These are phyloP conservation scores for Colletotrichum sp. DNA, from an alignment of 2,329 filamentous ascomycete genomes.

Conservation along the genomic window DNA sequence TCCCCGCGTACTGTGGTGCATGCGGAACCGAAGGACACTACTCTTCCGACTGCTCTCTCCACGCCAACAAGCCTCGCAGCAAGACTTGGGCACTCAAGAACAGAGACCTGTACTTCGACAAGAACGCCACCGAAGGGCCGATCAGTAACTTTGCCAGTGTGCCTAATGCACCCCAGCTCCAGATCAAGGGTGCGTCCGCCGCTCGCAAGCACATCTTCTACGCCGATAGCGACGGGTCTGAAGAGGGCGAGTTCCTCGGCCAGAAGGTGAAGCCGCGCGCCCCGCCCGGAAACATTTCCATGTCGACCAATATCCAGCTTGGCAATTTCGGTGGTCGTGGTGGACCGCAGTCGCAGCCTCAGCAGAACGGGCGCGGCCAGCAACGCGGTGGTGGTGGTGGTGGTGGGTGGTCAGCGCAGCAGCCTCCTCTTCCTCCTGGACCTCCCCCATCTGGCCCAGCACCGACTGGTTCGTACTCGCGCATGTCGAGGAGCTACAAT, in stretches of 20 bases:
- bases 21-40: slow-evolving; percentile 63
- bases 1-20: slow-evolving; percentile 59
- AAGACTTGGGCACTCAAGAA: slow-evolving; percentile 60
- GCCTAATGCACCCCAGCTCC: slow-evolving; percentile 29
- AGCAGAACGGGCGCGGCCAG: slow-evolving; percentile 2
- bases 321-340: slow-evolving; percentile 6
- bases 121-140: slow-evolving; percentile 41
- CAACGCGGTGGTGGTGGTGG: background rate
- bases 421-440: slow-evolving; percentile 44
- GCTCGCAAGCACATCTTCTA: slow-evolving; percentile 46
- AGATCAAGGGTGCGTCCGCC: slow-evolving; percentile 38
- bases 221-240: slow-evolving; percentile 53
- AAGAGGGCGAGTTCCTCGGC: slow-evolving; percentile 46
- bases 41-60: slow-evolving; percentile 56
- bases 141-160: slow-evolving; percentile 36
- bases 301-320: slow-evolving; percentile 46
- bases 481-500: slow-evolving; percentile 13
- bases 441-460: slow-evolving; percentile 37
- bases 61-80: slow-evolving; percentile 28
- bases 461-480: slow-evolving; percentile 26
- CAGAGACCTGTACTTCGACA: slow-evolving; percentile 54
- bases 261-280: slow-evolving; percentile 35
- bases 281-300: slow-evolving; percentile 39
- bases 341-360: slow-evolving; percentile 20
- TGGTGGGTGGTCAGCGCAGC: slow-evolving; percentile 19